Conservation (phyloP, 208 protist genomes). For the Strigomonas galati region DNA sequence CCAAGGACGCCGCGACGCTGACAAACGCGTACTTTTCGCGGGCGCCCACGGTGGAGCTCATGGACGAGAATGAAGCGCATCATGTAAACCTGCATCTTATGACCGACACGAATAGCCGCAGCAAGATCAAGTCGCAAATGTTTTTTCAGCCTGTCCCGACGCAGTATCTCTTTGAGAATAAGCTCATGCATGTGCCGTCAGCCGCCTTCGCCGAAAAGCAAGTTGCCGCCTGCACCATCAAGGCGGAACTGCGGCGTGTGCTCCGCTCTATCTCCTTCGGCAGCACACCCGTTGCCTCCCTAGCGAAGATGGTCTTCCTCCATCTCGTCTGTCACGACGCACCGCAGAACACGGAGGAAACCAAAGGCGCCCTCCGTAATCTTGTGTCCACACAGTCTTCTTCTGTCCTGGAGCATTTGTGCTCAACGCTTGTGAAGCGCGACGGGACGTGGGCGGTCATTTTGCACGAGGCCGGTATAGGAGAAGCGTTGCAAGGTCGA, state of each 20-base stretch:
- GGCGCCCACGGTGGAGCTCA: constrained; percentile 19
- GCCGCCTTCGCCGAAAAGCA: background rate
- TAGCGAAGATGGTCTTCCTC: constrained; percentile 58
- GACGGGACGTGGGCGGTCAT: constrained; percentile 46
- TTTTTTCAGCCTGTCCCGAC: constrained; percentile 4
- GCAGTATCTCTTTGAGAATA: background rate
- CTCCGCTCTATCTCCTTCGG: constrained; percentile 52
- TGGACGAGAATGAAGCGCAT: background rate
- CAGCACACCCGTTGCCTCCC: constrained; percentile 29
- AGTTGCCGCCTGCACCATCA: background rate
- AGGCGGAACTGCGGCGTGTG: constrained; percentile 6
- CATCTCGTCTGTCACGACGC: constrained; percentile 42
- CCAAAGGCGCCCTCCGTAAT: constrained; percentile 37
- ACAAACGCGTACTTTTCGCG: constrained; percentile 50
- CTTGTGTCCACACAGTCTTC: constrained; percentile 34
- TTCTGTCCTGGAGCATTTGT: constrained; percentile 30
- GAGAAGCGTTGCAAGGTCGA: constrained; percentile 38
- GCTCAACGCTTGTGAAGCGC: constrained; percentile 31
- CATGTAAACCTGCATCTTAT: background rate
- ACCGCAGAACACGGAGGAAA: constrained; percentile 31
- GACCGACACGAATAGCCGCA: background rate
- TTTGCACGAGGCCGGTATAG: constrained; percentile 54
- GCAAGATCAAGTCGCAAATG: background rate
- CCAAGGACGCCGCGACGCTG: constrained; percentile 31
- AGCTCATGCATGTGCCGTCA: background rate